Conservation (phyloP, 352 stramenopile species). For the Globisporangium emineosum region DNA sequence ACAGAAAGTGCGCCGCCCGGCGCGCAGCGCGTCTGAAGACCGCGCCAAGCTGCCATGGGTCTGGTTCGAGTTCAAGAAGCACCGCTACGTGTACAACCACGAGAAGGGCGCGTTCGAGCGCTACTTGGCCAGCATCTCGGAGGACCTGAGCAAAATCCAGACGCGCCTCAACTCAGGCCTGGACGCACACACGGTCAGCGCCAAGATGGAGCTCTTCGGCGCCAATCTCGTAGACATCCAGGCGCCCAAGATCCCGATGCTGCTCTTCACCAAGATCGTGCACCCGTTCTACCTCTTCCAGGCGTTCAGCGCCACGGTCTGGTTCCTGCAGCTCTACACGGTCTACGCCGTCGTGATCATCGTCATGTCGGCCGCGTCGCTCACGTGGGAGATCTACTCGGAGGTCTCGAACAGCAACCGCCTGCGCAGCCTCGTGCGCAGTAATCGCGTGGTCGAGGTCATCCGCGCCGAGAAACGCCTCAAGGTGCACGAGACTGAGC, state of each 20-base stretch:
- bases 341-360: slow-evolving; percentile 65
- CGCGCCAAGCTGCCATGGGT: slow-evolving; percentile 29
- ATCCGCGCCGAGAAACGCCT: slow-evolving; percentile 38
- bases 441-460: slow-evolving; percentile 33
- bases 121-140: slow-evolving; percentile 35
- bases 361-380: slow-evolving; percentile 53
- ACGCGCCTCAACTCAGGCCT: slow-evolving; percentile 30
- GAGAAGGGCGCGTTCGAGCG: slow-evolving; percentile 47
- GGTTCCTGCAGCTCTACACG: slow-evolving; percentile 60
- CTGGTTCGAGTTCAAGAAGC: slow-evolving; percentile 74
- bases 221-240: slow-evolving; percentile 44
- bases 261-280: slow-evolving; percentile 62
- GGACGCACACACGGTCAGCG: slow-evolving; percentile 10
- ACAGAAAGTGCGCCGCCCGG: slow-evolving; percentile 23
- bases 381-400: slow-evolving; percentile 64
- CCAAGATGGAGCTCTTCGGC: slow-evolving; percentile 35
- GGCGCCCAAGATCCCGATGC: slow-evolving; percentile 24
- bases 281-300: slow-evolving; percentile 84
- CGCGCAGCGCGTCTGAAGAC: slow-evolving; percentile 12
- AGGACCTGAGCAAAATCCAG: slow-evolving; percentile 25
- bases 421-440: slow-evolving; percentile 48
- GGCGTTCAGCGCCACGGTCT: slow-evolving; percentile 58
- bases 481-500: slow-evolving; percentile 46
- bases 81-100: slow-evolving; percentile 59
- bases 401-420: slow-evolving; percentile 62